Conservation (phyloP, 306 rosid genomes). For the Purshia tridentata region DNA sequence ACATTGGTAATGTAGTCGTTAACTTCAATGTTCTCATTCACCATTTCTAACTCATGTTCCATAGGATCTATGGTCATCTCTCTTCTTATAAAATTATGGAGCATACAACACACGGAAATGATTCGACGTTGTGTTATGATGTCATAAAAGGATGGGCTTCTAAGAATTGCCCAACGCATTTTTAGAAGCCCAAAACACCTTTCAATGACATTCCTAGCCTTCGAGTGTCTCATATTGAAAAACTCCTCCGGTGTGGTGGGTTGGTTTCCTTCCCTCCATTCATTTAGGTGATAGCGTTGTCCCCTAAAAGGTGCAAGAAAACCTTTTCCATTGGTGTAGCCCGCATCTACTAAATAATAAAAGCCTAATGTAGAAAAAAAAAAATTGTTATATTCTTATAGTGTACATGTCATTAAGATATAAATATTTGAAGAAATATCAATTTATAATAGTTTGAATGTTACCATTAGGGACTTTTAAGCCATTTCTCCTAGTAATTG, state of each 20-base stretch:
- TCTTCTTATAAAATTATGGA: background rate
- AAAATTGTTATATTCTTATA: background rate
- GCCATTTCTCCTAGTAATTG: background rate
- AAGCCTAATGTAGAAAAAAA: background rate
- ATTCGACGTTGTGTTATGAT: background rate
- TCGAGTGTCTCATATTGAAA: background rate
- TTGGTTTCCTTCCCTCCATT: background rate
- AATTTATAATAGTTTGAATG: too few species aligned
- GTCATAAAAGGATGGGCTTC: background rate
- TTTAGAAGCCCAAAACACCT: background rate
- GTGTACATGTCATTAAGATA: too few species aligned
- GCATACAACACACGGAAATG: background rate
- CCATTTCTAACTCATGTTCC: too few species aligned
- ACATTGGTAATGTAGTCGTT: background rate
- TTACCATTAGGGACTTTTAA: conserved; percentile 1
- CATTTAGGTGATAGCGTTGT: background rate
- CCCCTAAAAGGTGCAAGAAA: background rate
- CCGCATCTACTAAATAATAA: background rate
- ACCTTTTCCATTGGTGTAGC: conserved; percentile 7
- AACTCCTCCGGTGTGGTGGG: background rate
- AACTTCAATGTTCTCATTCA: background rate
- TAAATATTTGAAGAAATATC: too few species aligned
- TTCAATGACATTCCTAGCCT: background rate
- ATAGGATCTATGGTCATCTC: background rate
- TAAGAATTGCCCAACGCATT: background rate